These are phyloP conservation scores for Tricholoma furcatifolium DNA, from an alignment of 768 basidiomycete genomes.

Conservation along the genomic window DNA sequence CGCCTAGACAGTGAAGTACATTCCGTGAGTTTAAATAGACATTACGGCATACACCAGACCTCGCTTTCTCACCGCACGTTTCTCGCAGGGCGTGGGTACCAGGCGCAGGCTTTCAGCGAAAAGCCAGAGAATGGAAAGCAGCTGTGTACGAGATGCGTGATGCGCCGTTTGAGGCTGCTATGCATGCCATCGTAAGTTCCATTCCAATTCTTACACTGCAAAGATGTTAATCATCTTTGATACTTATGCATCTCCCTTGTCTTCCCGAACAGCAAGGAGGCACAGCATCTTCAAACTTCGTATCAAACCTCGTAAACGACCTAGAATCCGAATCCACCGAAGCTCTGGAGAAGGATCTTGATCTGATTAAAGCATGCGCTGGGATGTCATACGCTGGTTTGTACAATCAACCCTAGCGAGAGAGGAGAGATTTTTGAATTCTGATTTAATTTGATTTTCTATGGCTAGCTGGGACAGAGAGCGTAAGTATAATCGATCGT, in stretches of 20 bases:
- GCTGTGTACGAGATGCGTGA: constrained; percentile 50
- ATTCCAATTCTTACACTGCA: too few relatives aligned
- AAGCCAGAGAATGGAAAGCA: constrained; percentile 48
- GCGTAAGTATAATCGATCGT: constrained; percentile 24
- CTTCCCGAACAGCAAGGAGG: constrained; percentile 28
- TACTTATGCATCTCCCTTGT: neutral
- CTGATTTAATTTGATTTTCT: neutral
- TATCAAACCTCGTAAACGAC: constrained; percentile 27
- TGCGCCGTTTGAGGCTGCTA: constrained; percentile 36
- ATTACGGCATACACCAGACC: neutral
- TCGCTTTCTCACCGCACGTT: neutral
- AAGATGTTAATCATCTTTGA: neutral
- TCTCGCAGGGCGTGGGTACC: constrained; percentile 44
- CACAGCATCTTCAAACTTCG: constrained; percentile 32
- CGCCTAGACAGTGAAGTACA: constrained; percentile 41
- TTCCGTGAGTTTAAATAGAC: constrained; percentile 34
- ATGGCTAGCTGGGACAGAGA: constrained; percentile 39
- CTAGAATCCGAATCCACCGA: constrained; percentile 20
- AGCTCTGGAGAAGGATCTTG: constrained; percentile 20
- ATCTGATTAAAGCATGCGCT: constrained; percentile 34
- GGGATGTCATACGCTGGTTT: constrained; percentile 38
- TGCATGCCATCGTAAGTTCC: constrained; percentile 36
- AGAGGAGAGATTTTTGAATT: neutral
- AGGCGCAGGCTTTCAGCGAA: constrained; percentile 48
- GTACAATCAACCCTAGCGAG: neutral